Percentiles rank a stretch among this genome's conserved stretches.
phyloP scores from a whole-genome alignment of 129 eudicot genomes.

The Sambucus nigra region DNA sequence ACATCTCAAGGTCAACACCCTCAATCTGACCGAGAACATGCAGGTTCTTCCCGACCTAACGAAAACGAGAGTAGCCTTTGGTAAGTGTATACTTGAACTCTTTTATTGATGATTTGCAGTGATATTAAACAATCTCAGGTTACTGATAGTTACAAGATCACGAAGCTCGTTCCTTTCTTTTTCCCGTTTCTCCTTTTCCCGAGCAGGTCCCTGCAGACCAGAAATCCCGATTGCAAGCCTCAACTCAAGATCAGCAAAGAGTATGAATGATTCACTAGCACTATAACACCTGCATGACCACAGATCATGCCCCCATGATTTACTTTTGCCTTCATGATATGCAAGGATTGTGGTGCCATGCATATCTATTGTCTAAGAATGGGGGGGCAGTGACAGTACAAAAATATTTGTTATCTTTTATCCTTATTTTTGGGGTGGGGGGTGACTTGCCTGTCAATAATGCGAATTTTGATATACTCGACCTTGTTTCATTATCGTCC shows the following conservation, averaged over 20 bases:
- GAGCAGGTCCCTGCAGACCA: slow-evolving; percentile 84
- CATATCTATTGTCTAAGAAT: slow-evolving; percentile 7
- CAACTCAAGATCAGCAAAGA: slow-evolving; percentile 40
- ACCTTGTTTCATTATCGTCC: no score
- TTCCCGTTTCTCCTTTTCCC: slow-evolving; percentile 90
- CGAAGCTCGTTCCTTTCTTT: slow-evolving; percentile 98
- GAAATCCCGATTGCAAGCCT: slow-evolving; percentile 40
- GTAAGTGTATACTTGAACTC: slow-evolving; percentile 17
- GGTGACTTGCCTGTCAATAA: no score
- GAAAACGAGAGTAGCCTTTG: slow-evolving; percentile 16
- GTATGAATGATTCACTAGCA: slow-evolving; percentile 33
- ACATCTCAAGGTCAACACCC: slow-evolving; percentile 93
- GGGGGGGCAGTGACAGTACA: no score
- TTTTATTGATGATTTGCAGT: background rate
- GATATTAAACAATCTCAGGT: slow-evolving; percentile 10
- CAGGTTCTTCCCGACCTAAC: slow-evolving; percentile 92
- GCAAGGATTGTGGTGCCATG: slow-evolving; percentile 17
- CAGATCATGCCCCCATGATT: slow-evolving; percentile 29
- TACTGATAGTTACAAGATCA: slow-evolving; percentile 65
- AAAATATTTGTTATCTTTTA: no score
- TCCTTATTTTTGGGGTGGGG: no score
- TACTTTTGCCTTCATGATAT: slow-evolving; percentile 19
- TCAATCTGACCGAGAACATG: slow-evolving; percentile 98
- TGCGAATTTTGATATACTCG: no score
- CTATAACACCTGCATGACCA: slow-evolving; percentile 31